Evolutionary conservation across 2,329 filamentous ascomycete species (phyloP), one percentile per base, ranked within the genome.

Genomic region (Talaromyces sp.): DNA sequence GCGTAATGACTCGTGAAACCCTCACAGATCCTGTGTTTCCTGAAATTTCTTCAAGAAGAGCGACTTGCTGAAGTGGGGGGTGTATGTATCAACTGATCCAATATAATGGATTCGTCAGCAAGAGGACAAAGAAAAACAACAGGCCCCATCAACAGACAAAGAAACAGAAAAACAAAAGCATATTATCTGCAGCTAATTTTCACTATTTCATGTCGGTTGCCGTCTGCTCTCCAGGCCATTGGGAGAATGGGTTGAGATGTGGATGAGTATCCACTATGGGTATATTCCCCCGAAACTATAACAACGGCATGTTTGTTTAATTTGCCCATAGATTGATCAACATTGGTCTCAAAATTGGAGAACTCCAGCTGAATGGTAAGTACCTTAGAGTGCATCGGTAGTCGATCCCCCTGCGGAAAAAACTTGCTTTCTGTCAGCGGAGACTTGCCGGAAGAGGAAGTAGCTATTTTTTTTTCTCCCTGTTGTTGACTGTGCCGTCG

Each of bases 291-390:
- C n/a, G 33, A 37, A 22, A 39, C 52, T 56, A 39, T 37, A 22
- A 25, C 2, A 56, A 39, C 52, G 33, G 33, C 37, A 31, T 17
- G 27, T 35, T 19, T 13, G 8, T 33, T 22, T 13, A 56, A 37
- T 56, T 39, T 25, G 3, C 10, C 17, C 8, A 19, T 35, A 17
- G 17, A 52, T 25, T 31, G 19, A 13, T 52, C 22, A 19, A 39
- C 17, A 6, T 22, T n/a, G n/a, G 33, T 25, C 52, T n/a, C n/a
- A 56, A 37, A 37, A 22, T 56, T 56, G 50, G 39, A 56, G 33
- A 56, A 56, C 39, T 37, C 52, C 52, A 56, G 52, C 52, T 37
- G 33, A 37, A 37, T 56, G 52, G 52, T 56, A 52, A 33, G 49
- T 33, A 33, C 49, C 8, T 54, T 37, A 22, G 4, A 3, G 11